phyloP scores from a whole-genome alignment of 768 basidiomycete species.

The Stropharia rugosoannulata region DNA sequence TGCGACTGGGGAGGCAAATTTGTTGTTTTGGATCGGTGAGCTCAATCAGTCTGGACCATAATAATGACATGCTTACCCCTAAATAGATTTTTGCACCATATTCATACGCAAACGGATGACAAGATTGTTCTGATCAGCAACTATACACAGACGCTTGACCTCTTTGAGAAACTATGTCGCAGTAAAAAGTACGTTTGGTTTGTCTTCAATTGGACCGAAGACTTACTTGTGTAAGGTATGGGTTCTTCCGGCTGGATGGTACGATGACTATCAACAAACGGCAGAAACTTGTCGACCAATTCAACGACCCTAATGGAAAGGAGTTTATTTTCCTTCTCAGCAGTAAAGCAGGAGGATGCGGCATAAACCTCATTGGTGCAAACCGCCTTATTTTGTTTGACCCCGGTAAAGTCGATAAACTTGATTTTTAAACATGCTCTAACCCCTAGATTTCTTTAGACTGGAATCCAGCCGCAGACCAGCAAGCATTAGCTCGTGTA shows the following conservation, averaged over 20 bases:
- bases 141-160: conserved; percentile 92
- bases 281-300: conserved; percentile 94
- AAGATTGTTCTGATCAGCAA: conserved; percentile 98
- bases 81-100: conserved; percentile 78
- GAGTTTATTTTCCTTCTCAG: conserved; percentile 94
- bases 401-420: conserved; percentile 54
- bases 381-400: conserved; percentile 96
- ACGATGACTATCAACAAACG: conserved; percentile 89
- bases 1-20: conserved; percentile 93
- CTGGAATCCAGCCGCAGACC: conserved; percentile 98
- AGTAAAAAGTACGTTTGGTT: conserved; percentile 70
- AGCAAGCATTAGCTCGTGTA: conserved; percentile 96
- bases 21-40: conserved; percentile 84
- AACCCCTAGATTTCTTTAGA: conserved; percentile 44
- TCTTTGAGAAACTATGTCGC: conserved; percentile 88
- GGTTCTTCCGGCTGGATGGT: conserved; percentile 91
- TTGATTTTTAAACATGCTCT: neutral
- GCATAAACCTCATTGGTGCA: conserved; percentile 96
- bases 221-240: conserved; percentile 59
- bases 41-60: neutral
- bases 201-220: neutral
- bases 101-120: conserved; percentile 80
- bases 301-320: conserved; percentile 90
- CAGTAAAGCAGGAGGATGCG: conserved; percentile 94
- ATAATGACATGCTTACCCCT: neutral